A percentile compares a stretch with the other conserved stretches of the same genome.
phyloP scores from a whole-genome alignment of 129 eudicot genomes.

The Flaveria bidentis region DNA sequence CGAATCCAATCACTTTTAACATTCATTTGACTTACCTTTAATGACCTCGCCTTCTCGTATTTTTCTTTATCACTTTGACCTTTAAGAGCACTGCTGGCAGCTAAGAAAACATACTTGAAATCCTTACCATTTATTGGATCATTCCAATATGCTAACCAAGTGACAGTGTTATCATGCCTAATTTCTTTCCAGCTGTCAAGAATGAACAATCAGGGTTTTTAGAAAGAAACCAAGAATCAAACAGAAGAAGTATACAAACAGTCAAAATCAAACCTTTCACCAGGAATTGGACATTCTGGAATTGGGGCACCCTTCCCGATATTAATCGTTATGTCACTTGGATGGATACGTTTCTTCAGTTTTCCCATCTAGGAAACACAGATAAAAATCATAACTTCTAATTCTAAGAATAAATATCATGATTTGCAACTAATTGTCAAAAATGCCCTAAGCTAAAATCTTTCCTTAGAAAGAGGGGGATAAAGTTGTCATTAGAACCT shows the following conservation, averaged over 20 bases:
- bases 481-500: slow-evolving; percentile 51
- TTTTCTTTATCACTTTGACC: slow-evolving; percentile 99
- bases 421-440: neutral
- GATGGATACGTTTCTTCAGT: slow-evolving; percentile 86
- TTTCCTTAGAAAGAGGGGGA: neutral
- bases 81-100: slow-evolving; percentile 88
- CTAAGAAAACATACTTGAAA: slow-evolving; percentile 92
- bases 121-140: slow-evolving; percentile 93
- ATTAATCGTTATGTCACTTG: slow-evolving; percentile 85
- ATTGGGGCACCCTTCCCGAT: slow-evolving; percentile 86
- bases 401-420: neutral
- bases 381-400: slow-evolving; percentile 19
- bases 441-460: slow-evolving; percentile 14
- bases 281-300: slow-evolving; percentile 97
- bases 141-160: slow-evolving; percentile 97
- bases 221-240: neutral
- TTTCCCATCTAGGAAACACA: slow-evolving; percentile 78
- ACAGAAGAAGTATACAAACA: neutral
- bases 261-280: slow-evolving; percentile 63
- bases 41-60: slow-evolving; percentile 86
- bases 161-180: slow-evolving; percentile 95
- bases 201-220: neutral
- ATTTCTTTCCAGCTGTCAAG: slow-evolving; percentile 92
- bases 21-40: slow-evolving; percentile 52
- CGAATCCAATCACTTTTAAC: neutral